Evolutionary conservation across 2,329 filamentous ascomycete genomes (phyloP).

Genomic region (Fusarium sp.): DNA sequence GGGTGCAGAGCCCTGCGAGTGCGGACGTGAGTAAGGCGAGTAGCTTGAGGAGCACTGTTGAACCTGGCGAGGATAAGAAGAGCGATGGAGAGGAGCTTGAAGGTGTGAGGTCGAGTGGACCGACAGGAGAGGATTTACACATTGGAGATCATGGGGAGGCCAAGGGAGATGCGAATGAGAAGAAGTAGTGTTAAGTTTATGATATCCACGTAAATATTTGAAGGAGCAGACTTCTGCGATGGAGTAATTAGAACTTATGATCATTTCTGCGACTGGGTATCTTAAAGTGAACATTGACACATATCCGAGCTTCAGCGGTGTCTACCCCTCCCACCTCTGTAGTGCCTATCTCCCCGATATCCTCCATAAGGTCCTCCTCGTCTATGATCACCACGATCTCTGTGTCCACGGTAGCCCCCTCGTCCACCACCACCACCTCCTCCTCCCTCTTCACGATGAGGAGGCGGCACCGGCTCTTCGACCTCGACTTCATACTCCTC

Average conservation of each 20-base stretch:
- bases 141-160: slow-evolving; percentile 24
- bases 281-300: slow-evolving; percentile 11
- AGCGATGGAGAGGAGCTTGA: slow-evolving; percentile 45
- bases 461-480: slow-evolving; percentile 68
- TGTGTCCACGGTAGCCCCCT: slow-evolving; percentile 50
- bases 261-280: slow-evolving; percentile 26
- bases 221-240: background rate
- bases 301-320: slow-evolving; percentile 45
- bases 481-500: slow-evolving; percentile 84
- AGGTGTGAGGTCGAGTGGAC: slow-evolving; percentile 54
- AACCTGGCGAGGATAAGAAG: slow-evolving; percentile 8
- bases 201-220: slow-evolving; percentile 20
- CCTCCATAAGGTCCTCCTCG: slow-evolving; percentile 53
- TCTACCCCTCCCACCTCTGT: slow-evolving; percentile 52
- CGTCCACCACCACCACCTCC: slow-evolving; percentile 31
- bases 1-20: slow-evolving; percentile 73
- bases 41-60: slow-evolving; percentile 66
- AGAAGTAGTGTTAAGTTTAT: background rate
- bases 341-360: slow-evolving; percentile 52
- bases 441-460: slow-evolving; percentile 42
- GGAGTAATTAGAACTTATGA: background rate
- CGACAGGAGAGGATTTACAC: slow-evolving; percentile 52
- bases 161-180: background rate
- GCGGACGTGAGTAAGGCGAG: slow-evolving; percentile 78
- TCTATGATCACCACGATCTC: slow-evolving; percentile 51